Evolutionary conservation across 2,329 filamentous ascomycete species (phyloP).

Genomic region (Fusarium humuli): DNA sequence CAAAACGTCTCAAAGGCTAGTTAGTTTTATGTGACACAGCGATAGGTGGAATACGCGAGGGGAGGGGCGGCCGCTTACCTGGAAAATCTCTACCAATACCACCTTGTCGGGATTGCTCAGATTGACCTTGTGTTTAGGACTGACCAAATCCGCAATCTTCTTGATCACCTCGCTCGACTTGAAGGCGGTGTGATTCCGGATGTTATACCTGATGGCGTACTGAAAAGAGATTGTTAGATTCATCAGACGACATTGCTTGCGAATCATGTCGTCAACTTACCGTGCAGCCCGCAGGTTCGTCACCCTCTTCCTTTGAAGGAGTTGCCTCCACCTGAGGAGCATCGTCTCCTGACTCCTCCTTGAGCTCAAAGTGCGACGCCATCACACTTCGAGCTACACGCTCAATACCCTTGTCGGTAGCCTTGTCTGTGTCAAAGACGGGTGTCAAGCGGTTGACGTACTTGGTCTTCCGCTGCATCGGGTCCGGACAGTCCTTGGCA

Average conservation of each 20-base stretch:
- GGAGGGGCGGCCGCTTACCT: conserved; percentile 63
- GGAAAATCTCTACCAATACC: conserved; percentile 82
- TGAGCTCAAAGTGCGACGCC: conserved; percentile 69
- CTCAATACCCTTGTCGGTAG: conserved; percentile 75
- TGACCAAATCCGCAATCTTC: conserved; percentile 74
- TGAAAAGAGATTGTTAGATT: conserved; percentile 51
- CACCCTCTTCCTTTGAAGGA: conserved; percentile 29
- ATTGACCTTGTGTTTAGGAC: conserved; percentile 78
- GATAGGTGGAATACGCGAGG: conserved; percentile 39
- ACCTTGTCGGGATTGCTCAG: conserved; percentile 82
- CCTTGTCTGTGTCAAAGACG: conserved; percentile 67
- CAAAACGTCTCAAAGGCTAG: conserved; percentile 71
- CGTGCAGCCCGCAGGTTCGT: conserved; percentile 50
- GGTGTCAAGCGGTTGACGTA: conserved; percentile 71
- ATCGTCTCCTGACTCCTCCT: conserved; percentile 39
- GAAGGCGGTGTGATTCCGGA: conserved; percentile 77
- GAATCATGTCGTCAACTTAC: conserved; percentile 53
- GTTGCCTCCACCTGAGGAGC: conserved; percentile 18
- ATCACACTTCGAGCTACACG: conserved; percentile 74
- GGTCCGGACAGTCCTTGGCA: conserved; percentile 57
- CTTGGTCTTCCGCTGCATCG: conserved; percentile 60
- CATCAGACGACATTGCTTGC: conserved; percentile 9
- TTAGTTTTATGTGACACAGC: conserved; percentile 30
- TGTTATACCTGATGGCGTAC: conserved; percentile 87
- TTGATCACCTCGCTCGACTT: conserved; percentile 77